Base-by-base conservation (phyloP, 768 basidiomycete genomes). In the Suillus lakei region DNA sequence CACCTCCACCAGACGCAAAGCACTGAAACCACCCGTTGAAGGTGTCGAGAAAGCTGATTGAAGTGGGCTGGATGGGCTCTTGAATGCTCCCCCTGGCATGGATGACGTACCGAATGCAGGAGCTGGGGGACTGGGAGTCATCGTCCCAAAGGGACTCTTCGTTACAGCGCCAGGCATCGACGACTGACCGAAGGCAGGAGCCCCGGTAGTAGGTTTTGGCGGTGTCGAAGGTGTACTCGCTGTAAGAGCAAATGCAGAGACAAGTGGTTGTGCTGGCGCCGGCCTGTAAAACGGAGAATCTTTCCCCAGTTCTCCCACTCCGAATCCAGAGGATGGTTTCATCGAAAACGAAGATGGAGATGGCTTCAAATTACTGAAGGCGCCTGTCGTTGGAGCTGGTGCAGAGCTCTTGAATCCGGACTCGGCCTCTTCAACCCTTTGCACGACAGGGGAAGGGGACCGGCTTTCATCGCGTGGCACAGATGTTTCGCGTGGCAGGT, bases 261-360 rank as follows among this genome's bases (percentile, higher is more conserved):
- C 76, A 9, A 76, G 68, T 30, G 79, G 71, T 2, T 78, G 64
- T 51, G 77, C 80, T 50, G 50, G 50, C 1, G 75, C 67, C 8
- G 74, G 78, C 10, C 84, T 83, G 72, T 84, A 83, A 73, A 89
- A 89, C 4, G 88, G 87, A 8, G 88, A 89, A 46, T 80, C 73
- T 30, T 74, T 75, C 4, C 83, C 74, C 5, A 79, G 68, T 55
- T 72, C 70, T 41, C 76, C 77, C 53, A 78, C 80, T n/a, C 53
- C 53, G 58, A 73, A 72, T 3, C 80, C 78, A 43, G 72, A 70
- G 12, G 79, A 74, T 16, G 79, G 81, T 62, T 79, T 81, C 44
- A 73, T 63, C 28, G 51, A 54, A 71, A 83, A 82, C 4, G 70
- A 73, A 7, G 76, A 71, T 41, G 72, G 71, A 46, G 78, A 75